Percentiles rank a stretch among this genome's conserved stretches.
Evolutionary conservation across 306 rosid species (phyloP).

Genomic region (Datisca glomerata): DNA sequence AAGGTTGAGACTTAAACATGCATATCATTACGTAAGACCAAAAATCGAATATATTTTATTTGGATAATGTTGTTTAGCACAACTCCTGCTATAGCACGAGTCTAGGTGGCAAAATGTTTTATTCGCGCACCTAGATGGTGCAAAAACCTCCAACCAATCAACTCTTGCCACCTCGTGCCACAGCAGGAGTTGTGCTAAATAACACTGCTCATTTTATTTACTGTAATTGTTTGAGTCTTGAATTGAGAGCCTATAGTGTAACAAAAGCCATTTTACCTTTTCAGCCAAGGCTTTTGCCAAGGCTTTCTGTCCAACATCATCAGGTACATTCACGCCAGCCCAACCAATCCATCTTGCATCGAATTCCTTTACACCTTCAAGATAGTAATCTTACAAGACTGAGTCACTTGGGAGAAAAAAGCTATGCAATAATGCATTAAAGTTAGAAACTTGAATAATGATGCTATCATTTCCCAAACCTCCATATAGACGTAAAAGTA

Average conservation of each 20-base stretch:
- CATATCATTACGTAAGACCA: too few relatives aligned
- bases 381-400: conserved; percentile 20
- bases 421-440: conserved; percentile 1
- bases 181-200: too few relatives aligned
- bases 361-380: conserved; percentile 88
- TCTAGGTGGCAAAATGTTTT: too few relatives aligned
- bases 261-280: conserved; percentile 36
- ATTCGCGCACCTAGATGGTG: too few relatives aligned
- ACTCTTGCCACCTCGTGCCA: too few relatives aligned
- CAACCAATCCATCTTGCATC: conserved; percentile 98
- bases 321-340: conserved; percentile 95
- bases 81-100: too few relatives aligned
- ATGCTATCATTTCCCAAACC: not conserved
- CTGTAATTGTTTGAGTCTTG: too few relatives aligned
- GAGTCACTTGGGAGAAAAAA: conserved; percentile 13
- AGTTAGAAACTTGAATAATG: not conserved
- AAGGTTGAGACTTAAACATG: too few relatives aligned
- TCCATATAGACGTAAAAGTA: not conserved
- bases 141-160: too few relatives aligned
- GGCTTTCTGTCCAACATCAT: conserved; percentile 63
- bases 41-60: too few relatives aligned
- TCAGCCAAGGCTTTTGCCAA: conserved; percentile 78
- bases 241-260: not conserved
- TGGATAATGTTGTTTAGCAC: too few relatives aligned
- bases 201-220: too few relatives aligned